phyloP scores from a whole-genome alignment of 805 yeast genomes.

The Suhomyces sp. region DNA sequence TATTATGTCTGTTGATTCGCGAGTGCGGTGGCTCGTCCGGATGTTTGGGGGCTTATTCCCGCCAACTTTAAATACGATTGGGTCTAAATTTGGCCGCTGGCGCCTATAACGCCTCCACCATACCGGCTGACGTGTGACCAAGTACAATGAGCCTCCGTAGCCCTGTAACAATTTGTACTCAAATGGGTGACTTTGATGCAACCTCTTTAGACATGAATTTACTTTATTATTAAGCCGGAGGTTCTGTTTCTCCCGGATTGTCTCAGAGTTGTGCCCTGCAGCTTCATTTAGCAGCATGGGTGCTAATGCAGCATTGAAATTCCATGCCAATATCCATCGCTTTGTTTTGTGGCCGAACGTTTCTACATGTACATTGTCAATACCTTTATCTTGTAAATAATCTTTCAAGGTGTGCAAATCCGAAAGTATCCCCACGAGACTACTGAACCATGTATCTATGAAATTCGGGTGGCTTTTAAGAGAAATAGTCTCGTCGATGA shows the following conservation, averaged over 20 bases:
- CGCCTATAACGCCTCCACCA: conserved; percentile 5
- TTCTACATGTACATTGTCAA: conserved; percentile 1
- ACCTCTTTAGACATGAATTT: background rate
- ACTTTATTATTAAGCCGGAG: background rate
- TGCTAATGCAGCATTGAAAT: background rate
- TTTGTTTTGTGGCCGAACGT: conserved; percentile 12
- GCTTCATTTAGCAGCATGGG: background rate
- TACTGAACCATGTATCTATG: conserved; percentile 16
- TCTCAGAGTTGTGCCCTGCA: background rate
- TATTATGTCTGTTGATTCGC: background rate
- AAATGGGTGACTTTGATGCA: background rate
- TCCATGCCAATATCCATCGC: conserved; percentile 21
- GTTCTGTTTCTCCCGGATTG: background rate
- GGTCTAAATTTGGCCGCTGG: background rate
- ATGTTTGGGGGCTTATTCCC: background rate
- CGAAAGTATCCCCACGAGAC: conserved; percentile 16
- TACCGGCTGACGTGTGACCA: conserved; percentile 1
- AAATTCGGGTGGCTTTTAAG: conserved; percentile 2
- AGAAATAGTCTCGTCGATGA: conserved; percentile 12
- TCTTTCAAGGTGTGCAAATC: conserved; percentile 8
- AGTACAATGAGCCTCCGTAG: background rate
- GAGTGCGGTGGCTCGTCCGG: background rate
- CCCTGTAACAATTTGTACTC: background rate
- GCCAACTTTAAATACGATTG: background rate
- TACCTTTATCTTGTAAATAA: conserved; percentile 1